A percentile compares a stretch with the other conserved stretches of the same genome.
Evolutionary conservation across 2,329 filamentous ascomycete genomes (phyloP).

Genomic region (Cladosporium austrohemisphaericum): DNA sequence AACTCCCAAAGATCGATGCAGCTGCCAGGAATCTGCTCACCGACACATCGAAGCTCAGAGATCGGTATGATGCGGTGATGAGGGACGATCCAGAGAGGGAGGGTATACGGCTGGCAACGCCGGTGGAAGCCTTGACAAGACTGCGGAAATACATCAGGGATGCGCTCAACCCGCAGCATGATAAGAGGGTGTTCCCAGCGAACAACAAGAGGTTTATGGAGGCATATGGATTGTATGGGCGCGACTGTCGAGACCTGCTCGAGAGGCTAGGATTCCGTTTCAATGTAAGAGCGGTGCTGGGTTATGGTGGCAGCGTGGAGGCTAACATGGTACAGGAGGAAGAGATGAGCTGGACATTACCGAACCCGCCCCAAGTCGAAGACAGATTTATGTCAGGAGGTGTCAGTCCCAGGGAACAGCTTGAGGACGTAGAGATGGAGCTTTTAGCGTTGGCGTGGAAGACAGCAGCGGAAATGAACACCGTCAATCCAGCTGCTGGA

Average conservation of each 20-base stretch:
- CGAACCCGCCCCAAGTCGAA: slow-evolving; percentile 22
- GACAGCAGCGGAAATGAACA: slow-evolving; percentile 23
- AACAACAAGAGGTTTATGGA: slow-evolving; percentile 62
- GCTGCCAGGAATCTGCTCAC: slow-evolving; percentile 51
- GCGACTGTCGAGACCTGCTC: slow-evolving; percentile 58
- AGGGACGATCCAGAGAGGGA: slow-evolving; percentile 52
- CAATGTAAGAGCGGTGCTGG: slow-evolving; percentile 20
- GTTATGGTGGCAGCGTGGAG: not conserved
- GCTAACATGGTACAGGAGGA: slow-evolving; percentile 12
- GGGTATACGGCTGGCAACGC: slow-evolving; percentile 48
- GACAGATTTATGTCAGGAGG: slow-evolving; percentile 24
- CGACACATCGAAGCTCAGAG: slow-evolving; percentile 49
- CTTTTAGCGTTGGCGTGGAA: slow-evolving; percentile 51
- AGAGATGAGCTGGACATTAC: slow-evolving; percentile 28
- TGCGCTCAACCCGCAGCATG: slow-evolving; percentile 48
- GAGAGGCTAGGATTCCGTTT: slow-evolving; percentile 55
- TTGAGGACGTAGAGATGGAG: slow-evolving; percentile 61
- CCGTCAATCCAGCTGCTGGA: slow-evolving; percentile 26
- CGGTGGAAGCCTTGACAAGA: slow-evolving; percentile 54
- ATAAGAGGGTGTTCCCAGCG: slow-evolving; percentile 53
- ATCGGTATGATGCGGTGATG: slow-evolving; percentile 53
- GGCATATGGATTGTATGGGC: slow-evolving; percentile 50
- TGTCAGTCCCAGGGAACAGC: slow-evolving; percentile 36
- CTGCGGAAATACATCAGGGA: slow-evolving; percentile 60
- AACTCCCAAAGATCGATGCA: slow-evolving; percentile 49